Conservation (phyloP, 148 eudicot species). For the Spergularia marina region DNA sequence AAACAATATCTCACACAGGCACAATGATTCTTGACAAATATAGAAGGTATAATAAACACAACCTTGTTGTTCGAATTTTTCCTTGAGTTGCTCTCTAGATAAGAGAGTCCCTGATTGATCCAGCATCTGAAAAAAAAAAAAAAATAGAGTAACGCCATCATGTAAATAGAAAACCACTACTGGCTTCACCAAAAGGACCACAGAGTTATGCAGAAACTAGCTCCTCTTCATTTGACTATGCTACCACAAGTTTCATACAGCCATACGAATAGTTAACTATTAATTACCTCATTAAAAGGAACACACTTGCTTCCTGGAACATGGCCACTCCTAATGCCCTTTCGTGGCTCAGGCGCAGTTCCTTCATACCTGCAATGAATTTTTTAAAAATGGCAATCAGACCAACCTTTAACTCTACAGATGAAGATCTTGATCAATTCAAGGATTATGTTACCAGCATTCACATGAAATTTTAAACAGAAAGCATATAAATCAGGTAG, state of each 20-base stretch:
- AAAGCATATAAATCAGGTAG: neutral
- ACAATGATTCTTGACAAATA: neutral
- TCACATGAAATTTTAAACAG: neutral
- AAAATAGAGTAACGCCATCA: neutral
- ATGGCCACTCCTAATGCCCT: constrained; percentile 94
- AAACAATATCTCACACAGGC: constrained; percentile 6
- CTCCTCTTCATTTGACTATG: constrained; percentile 1
- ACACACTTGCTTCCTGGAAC: constrained; percentile 97
- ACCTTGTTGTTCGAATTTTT: constrained; percentile 81
- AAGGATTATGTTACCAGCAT: neutral
- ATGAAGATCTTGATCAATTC: neutral
- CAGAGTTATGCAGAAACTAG: too few relatives aligned
- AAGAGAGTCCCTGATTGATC: constrained; percentile 73
- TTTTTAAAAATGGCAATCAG: constrained; percentile 22
- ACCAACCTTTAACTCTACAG: neutral
- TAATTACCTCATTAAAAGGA: constrained; percentile 66
- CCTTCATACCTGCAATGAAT: constrained; percentile 74
- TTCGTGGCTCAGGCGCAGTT: constrained; percentile 84
- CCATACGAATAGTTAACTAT: too few relatives aligned
- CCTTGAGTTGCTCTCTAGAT: constrained; percentile 67
- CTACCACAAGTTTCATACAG: neutral
- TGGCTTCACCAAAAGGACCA: neutral
- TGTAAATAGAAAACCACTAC: neutral
- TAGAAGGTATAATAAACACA: neutral
- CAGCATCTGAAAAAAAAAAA: constrained; percentile 52